Percentiles rank a stretch among this genome's conserved stretches.
Conservation (phyloP, 164 flowering plant species). For the Stephania cephalantha region DNA sequence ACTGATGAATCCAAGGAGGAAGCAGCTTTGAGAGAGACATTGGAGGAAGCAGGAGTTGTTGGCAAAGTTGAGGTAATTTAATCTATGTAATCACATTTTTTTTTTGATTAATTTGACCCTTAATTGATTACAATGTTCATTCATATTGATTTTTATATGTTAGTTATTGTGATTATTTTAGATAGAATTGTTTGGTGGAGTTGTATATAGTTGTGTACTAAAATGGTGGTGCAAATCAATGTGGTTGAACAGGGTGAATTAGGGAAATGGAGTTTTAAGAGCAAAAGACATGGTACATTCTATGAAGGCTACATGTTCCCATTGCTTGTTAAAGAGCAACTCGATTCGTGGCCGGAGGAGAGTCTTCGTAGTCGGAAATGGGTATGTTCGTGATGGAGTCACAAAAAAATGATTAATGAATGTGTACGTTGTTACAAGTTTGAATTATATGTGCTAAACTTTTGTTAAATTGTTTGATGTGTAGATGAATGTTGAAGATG, state of each 20-base stretch:
- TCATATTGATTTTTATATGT: neutral
- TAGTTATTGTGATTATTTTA: neutral
- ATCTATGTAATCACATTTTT: neutral
- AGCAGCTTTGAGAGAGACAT: slow-evolving; percentile 65
- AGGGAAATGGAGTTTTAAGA: slow-evolving; percentile 68
- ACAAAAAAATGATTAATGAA: neutral
- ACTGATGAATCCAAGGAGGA: slow-evolving; percentile 50
- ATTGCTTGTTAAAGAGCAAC: slow-evolving; percentile 56
- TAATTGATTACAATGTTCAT: neutral
- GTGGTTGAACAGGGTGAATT: slow-evolving; percentile 34
- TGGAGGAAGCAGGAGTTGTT: slow-evolving; percentile 77
- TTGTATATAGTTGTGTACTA: neutral
- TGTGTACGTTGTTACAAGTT: neutral
- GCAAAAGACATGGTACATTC: slow-evolving; percentile 51
- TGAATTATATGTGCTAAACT: neutral
- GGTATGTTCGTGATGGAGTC: slow-evolving; percentile 38
- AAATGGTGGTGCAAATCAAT: neutral
- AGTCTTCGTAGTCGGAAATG: slow-evolving; percentile 49
- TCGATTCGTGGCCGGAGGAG: slow-evolving; percentile 78
- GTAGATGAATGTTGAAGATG: slow-evolving; percentile 46
- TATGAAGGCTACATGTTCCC: slow-evolving; percentile 80
- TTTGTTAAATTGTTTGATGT: neutral
- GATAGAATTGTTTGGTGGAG: neutral
- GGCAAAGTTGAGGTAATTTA: slow-evolving; percentile 45
- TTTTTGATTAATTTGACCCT: too few species aligned